Evolutionary conservation across 441 rosid species (phyloP).

Genomic region (Croton setiger): DNA sequence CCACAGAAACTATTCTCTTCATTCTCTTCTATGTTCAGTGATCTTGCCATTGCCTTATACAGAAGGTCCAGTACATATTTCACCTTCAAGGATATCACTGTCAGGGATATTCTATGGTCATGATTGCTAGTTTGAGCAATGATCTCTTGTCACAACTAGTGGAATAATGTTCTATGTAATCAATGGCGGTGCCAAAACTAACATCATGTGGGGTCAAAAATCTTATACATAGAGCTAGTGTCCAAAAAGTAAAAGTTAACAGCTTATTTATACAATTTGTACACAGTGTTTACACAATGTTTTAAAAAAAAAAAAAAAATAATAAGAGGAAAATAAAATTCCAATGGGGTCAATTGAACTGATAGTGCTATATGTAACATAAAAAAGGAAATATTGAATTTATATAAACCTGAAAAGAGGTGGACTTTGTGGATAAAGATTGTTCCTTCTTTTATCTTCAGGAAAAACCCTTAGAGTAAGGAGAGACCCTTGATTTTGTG

Average conservation of each 20-base stretch:
- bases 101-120: background rate
- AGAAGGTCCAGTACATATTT: slow-evolving; percentile 23
- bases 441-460: slow-evolving; percentile 30
- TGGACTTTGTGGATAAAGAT: slow-evolving; percentile 49
- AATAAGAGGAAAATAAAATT: too few species aligned
- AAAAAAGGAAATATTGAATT: background rate
- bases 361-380: too few species aligned
- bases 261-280: too few species aligned
- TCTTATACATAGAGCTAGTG: too few species aligned
- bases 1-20: slow-evolving; percentile 26
- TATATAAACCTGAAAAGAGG: slow-evolving; percentile 37
- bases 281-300: too few species aligned
- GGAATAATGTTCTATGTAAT: too few species aligned
- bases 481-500: slow-evolving; percentile 9
- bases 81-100: slow-evolving; percentile 20
- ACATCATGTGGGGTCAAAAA: too few species aligned
- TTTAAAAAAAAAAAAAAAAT: too few species aligned
- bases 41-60: slow-evolving; percentile 31
- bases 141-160: background rate
- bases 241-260: too few species aligned
- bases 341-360: too few species aligned
- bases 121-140: background rate
- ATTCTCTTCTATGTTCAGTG: slow-evolving; percentile 27
- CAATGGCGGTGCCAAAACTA: too few species aligned
- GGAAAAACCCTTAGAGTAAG: slow-evolving; percentile 25